A percentile compares a stretch with the other conserved stretches of the same genome.
phyloP scores from a whole-genome alignment of 352 stramenopile species.

The Phytopythium sindhum region DNA sequence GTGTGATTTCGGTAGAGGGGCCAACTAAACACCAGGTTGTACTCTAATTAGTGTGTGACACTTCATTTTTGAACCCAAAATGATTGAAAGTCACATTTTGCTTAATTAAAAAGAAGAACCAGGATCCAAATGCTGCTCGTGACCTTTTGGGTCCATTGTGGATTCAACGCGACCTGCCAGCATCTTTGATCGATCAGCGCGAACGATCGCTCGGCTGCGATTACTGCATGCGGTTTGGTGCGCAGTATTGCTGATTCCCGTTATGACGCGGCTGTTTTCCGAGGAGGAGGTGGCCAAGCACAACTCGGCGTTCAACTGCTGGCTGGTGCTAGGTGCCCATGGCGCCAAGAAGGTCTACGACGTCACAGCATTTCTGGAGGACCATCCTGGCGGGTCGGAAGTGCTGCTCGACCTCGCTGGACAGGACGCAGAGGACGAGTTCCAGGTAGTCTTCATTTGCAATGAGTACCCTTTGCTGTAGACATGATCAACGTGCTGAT shows the following conservation, averaged over 20 bases:
- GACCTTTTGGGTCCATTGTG: background rate
- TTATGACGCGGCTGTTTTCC: constrained; percentile 41
- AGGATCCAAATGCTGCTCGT: background rate
- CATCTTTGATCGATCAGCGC: too few species aligned
- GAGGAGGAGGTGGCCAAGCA: constrained; percentile 84
- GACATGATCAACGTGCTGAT: constrained; percentile 18
- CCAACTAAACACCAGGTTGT: background rate
- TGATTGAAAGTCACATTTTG: too few species aligned
- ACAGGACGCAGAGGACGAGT: constrained; percentile 78
- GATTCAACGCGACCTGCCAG: background rate
- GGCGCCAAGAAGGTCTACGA: constrained; percentile 90
- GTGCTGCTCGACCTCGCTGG: constrained; percentile 89
- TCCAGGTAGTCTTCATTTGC: constrained; percentile 24
- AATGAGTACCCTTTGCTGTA: background rate
- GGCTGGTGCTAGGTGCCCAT: constrained; percentile 35
- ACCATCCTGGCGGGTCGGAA: constrained; percentile 93
- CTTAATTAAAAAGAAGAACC: too few species aligned
- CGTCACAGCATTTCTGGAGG: constrained; percentile 92
- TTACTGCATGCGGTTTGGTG: background rate
- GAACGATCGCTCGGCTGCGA: background rate
- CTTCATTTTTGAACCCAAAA: too few species aligned
- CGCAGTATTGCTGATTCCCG: background rate
- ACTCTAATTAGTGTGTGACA: background rate
- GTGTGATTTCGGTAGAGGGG: background rate
- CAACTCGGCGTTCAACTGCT: constrained; percentile 36